Conservation (phyloP, 495 filamentous ascomycete species). For the Penicillium taxi region DNA sequence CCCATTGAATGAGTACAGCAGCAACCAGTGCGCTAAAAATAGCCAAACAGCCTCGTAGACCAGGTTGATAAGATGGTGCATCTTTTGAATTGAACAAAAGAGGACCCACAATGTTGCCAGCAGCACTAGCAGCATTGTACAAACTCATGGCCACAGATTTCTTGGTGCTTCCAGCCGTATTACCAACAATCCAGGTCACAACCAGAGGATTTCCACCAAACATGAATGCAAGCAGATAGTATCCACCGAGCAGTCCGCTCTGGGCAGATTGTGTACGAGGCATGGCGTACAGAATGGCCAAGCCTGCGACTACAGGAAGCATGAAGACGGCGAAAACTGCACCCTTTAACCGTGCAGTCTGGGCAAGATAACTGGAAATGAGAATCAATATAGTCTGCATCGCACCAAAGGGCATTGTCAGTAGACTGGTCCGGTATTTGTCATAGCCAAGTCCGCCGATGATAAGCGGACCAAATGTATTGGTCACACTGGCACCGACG, state of each 20-base stretch:
- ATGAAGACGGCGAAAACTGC: conserved; percentile 40
- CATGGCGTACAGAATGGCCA: conserved; percentile 48
- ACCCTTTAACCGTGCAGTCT: conserved; percentile 44
- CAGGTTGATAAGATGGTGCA: conserved; percentile 46
- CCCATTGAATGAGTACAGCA: conserved; percentile 43
- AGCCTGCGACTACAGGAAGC: conserved; percentile 49
- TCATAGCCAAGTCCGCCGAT: conserved; percentile 52
- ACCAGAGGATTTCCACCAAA: conserved; percentile 46
- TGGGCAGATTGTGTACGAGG: conserved; percentile 32
- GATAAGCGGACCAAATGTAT: conserved; percentile 54
- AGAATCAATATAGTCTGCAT: conserved; percentile 40
- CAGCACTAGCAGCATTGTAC: conserved; percentile 36
- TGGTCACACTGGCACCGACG: conserved; percentile 53
- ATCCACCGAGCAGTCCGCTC: conserved; percentile 45
- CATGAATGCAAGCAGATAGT: conserved; percentile 55
- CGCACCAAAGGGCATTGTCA: conserved; percentile 45
- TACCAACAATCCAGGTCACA: conserved; percentile 44
- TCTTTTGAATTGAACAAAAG: conserved; percentile 36
- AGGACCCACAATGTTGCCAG: conserved; percentile 44
- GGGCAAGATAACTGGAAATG: conserved; percentile 37
- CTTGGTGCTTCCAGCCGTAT: conserved; percentile 44
- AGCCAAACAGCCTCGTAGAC: conserved; percentile 45
- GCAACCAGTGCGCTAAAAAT: conserved; percentile 48
- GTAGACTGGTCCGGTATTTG: conserved; percentile 43
- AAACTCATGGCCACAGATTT: conserved; percentile 47